phyloP scores from a whole-genome alignment of 768 basidiomycete species.

The Pleurotus tuber-regium region DNA sequence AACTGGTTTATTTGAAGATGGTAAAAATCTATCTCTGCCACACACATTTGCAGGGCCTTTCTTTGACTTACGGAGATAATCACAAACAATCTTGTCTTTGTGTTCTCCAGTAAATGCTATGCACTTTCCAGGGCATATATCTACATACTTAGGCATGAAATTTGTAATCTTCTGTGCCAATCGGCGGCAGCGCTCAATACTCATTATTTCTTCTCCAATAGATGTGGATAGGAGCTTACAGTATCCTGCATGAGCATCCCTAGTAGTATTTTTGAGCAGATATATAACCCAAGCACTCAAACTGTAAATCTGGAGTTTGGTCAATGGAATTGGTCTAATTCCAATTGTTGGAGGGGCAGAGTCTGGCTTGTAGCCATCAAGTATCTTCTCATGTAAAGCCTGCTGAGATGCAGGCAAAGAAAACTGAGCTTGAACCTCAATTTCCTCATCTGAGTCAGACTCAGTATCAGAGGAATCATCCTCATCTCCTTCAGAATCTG shows the following conservation, averaged over 20 bases:
- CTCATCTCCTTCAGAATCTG: too few relatives aligned
- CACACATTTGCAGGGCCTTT: slow-evolving; percentile 16
- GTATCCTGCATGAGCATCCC: slow-evolving; percentile 21
- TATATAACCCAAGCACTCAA: slow-evolving; percentile 21
- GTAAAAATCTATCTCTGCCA: neutral
- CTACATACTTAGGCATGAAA: slow-evolving; percentile 16
- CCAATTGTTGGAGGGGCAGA: neutral
- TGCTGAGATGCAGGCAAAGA: neutral
- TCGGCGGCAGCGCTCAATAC: slow-evolving; percentile 14
- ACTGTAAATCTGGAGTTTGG: slow-evolving; percentile 11
- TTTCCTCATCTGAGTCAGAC: too few relatives aligned
- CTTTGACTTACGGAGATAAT: slow-evolving; percentile 14
- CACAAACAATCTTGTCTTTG: slow-evolving; percentile 11
- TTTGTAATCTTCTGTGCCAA: slow-evolving; percentile 16
- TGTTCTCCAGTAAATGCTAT: slow-evolving; percentile 24
- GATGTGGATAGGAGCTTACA: slow-evolving; percentile 14
- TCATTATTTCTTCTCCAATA: slow-evolving; percentile 18
- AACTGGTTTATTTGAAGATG: slow-evolving; percentile 13
- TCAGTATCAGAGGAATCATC: too few relatives aligned
- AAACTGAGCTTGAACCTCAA: neutral
- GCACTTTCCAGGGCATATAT: slow-evolving; percentile 24
- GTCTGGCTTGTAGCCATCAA: neutral
- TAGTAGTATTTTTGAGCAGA: slow-evolving; percentile 20
- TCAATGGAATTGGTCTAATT: slow-evolving; percentile 3
- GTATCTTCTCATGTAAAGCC: slow-evolving; percentile 1